Evolutionary conservation across 371 early-diverging fungal species (phyloP).

Genomic region (Lichtheimia hyalospora): DNA sequence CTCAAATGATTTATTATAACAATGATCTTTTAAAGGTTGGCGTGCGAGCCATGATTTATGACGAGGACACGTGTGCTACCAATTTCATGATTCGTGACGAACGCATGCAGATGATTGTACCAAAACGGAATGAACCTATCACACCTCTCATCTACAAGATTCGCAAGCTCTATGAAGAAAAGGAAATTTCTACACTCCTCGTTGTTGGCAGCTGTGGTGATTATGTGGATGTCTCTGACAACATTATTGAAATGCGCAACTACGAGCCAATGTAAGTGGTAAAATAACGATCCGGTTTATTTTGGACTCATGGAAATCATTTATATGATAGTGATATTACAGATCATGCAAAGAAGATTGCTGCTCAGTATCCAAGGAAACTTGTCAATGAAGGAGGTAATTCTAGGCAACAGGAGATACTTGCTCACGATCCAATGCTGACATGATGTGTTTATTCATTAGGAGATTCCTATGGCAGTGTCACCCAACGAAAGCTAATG

Average conservation of each 20-base stretch:
- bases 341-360: conserved; percentile 33
- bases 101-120: conserved; percentile 51
- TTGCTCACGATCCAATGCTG: not conserved
- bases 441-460: not conserved
- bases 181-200: conserved; percentile 37
- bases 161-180: conserved; percentile 30
- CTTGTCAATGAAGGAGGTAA: conserved; percentile 17
- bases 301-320: not conserved
- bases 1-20: not conserved
- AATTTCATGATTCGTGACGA: conserved; percentile 57
- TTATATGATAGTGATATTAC: conserved; percentile 30
- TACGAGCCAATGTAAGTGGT: conserved; percentile 23
- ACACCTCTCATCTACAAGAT: conserved; percentile 53
- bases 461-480: conserved; percentile 2
- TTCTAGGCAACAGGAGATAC: not conserved
- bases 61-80: conserved; percentile 63
- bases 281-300: not conserved
- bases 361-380: conserved; percentile 22
- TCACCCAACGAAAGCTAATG: not conserved
- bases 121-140: conserved; percentile 48
- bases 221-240: conserved; percentile 53
- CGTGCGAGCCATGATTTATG: conserved; percentile 33
- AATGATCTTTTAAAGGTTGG: not conserved
- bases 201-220: conserved; percentile 63
- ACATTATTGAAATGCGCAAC: conserved; percentile 45